These are phyloP conservation scores for Diaporthe ampelina DNA, from an alignment of 2,329 filamentous ascomycete species.

Conservation along the genomic window DNA sequence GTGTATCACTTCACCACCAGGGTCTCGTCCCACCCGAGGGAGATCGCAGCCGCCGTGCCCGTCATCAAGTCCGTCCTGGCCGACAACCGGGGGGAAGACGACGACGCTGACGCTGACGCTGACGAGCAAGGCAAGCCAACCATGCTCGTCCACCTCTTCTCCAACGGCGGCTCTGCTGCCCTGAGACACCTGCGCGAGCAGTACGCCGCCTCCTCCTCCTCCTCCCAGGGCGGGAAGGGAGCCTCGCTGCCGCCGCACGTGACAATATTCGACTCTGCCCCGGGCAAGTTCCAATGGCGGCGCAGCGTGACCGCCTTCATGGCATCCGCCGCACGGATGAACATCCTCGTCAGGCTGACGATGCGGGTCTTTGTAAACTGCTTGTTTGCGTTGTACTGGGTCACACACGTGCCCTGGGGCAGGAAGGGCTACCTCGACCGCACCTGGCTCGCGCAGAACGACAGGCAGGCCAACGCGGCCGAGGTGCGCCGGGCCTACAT, in stretches of 20 bases:
- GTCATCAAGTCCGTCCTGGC: slow-evolving; percentile 52
- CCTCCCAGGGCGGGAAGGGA: slow-evolving; percentile 7
- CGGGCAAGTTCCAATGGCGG: slow-evolving; percentile 59
- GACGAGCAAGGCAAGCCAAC: slow-evolving; percentile 45
- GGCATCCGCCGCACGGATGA: slow-evolving; percentile 50
- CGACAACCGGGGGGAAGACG: slow-evolving; percentile 42
- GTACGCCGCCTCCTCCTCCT: slow-evolving; percentile 39
- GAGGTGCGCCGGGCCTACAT: slow-evolving; percentile 65
- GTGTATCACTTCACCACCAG: slow-evolving; percentile 53
- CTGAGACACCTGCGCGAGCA: slow-evolving; percentile 55
- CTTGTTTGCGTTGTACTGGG: slow-evolving; percentile 49
- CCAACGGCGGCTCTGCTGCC: slow-evolving; percentile 64
- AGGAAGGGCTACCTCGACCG: slow-evolving; percentile 49
- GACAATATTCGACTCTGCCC: slow-evolving; percentile 63
- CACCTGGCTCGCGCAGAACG: slow-evolving; percentile 56
- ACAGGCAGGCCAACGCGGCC: slow-evolving; percentile 47
- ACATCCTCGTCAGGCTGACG: slow-evolving; percentile 47
- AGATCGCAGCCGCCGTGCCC: slow-evolving; percentile 56
- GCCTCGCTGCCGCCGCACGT: slow-evolving; percentile 57
- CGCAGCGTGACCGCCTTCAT: slow-evolving; percentile 57
- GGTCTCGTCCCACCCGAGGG: slow-evolving; percentile 48
- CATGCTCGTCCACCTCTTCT: slow-evolving; percentile 65
- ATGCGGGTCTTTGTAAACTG: slow-evolving; percentile 52
- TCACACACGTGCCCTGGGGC: slow-evolving; percentile 49
- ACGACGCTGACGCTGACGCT: slow-evolving; percentile 42